Conservation (phyloP, 805 yeast species). For the Candida vartiovaarae region DNA sequence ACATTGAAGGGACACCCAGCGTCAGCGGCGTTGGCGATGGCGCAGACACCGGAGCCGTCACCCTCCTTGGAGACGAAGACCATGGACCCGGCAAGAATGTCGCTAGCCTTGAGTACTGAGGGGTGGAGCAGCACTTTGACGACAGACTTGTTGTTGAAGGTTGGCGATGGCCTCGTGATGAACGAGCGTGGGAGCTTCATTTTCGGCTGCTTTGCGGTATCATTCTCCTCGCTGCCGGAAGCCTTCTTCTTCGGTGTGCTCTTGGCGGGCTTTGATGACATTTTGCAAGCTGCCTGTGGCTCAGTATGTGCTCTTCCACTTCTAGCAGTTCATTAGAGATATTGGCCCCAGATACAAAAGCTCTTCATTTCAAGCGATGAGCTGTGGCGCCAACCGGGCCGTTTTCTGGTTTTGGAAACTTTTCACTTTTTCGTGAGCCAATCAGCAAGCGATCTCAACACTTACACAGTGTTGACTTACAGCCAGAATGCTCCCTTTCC, state of each 20-base stretch:
- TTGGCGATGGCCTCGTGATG: constrained; percentile 32
- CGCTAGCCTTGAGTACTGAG: constrained; percentile 40
- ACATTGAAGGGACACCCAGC: constrained; percentile 29
- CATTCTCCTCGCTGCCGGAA: constrained; percentile 7
- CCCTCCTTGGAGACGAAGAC: constrained; percentile 40
- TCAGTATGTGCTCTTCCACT: neutral
- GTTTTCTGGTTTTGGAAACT: too few relatives aligned
- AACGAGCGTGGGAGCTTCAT: constrained; percentile 32
- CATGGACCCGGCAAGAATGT: constrained; percentile 37
- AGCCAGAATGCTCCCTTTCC: too few relatives aligned
- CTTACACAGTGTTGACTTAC: too few relatives aligned
- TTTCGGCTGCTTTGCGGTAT: constrained; percentile 21
- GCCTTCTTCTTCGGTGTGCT: constrained; percentile 23
- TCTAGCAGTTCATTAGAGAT: neutral
- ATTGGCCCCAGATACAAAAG: neutral
- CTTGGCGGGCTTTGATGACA: constrained; percentile 1
- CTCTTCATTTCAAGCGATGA: neutral
- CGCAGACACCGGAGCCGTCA: constrained; percentile 36
- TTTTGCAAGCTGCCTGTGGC: neutral
- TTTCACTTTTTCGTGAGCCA: too few relatives aligned
- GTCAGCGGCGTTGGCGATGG: constrained; percentile 33
- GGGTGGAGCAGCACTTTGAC: constrained; percentile 36
- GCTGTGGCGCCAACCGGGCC: neutral
- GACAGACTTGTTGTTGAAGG: constrained; percentile 24
- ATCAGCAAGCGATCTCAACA: too few relatives aligned